Evolutionary conservation across 345 rosid species (phyloP).

Genomic region (Sisymbrium irio): DNA sequence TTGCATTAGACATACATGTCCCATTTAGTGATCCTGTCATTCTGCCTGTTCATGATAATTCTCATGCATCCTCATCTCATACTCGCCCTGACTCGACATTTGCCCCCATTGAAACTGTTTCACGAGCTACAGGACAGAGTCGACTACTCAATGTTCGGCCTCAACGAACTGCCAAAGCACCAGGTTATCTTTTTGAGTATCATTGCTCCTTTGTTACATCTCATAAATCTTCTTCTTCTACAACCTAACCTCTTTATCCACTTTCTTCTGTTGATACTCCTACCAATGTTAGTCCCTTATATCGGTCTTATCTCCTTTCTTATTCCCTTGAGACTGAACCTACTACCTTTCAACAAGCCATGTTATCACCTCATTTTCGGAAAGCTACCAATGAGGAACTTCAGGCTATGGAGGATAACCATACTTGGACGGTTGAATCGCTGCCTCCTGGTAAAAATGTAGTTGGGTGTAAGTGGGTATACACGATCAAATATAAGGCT

Average conservation of each 20-base stretch:
- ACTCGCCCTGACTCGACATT: too few species aligned
- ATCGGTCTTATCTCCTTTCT: background rate
- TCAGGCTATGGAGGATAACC: background rate
- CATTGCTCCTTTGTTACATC: too few species aligned
- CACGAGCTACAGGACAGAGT: too few species aligned
- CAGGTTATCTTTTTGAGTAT: too few species aligned
- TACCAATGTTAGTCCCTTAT: accelerated
- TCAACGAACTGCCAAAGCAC: too few species aligned
- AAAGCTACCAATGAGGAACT: background rate
- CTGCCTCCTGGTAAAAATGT: background rate
- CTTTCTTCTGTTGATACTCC: accelerated
- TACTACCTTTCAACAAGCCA: background rate
- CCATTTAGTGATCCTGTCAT: too few species aligned
- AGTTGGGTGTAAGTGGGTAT: background rate
- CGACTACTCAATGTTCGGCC: too few species aligned
- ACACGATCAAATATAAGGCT: background rate
- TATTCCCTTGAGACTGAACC: background rate
- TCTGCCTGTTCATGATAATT: too few species aligned
- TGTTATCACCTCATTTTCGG: background rate
- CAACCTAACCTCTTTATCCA: background rate
- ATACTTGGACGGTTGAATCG: background rate
- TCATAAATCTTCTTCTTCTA: too few species aligned
- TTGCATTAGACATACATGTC: too few species aligned
- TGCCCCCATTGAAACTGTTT: too few species aligned
- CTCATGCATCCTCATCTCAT: too few species aligned